Evolutionary conservation across 208 protist genomes (phyloP), one percentile per base, ranked within the genome.

Genomic region (Crithidia bombi): DNA sequence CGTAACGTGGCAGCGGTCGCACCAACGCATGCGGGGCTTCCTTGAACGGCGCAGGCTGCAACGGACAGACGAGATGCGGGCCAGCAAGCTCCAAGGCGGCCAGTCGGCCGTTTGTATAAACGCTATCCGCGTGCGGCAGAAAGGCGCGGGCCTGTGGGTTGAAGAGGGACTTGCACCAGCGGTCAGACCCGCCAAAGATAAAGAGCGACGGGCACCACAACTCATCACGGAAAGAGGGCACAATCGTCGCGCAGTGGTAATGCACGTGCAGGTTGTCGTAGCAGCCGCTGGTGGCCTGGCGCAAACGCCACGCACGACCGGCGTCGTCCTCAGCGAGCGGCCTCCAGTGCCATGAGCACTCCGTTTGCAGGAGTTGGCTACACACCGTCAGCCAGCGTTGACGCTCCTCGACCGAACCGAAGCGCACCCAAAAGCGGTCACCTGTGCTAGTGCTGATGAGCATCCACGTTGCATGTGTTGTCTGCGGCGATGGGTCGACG

Each of bases 361-460:
- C 57, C 15, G 62, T 43, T 3, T 59, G 69, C 59, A 93, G 52
- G 9, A 71, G 44, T 15, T 65, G 73, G 14, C 71, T 54, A 38
- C 87, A 75, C 38, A 72, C 65, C 26, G 28, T 44, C 36, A 64
- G 69, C 88, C 88, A 93, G 25, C 75, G 73, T 28, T 79, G 26
- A 36, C 75, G 89, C 67, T 85, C 70, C 35, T 77, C 72, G 5
- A 28, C 59, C 17, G 68, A 81, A 59, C 55, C 36, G 64, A 91
- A 90, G 67, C 79, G 76, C 0, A 91, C 58, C 88, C 88, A 93
- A 54, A 93, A 91, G n/a, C 66, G 73, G 70, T 91, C 81, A 1
- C 83, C 79, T 15, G 36, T 74, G 54, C 70, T 90, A 39, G 82
- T 82, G 26, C 78, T 85, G 51, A 93, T 68, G 44, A 90, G 66